Percentiles rank a stretch among this genome's conserved stretches.
These are phyloP conservation scores for Maudiozyma turicensis DNA, from an alignment of 805 yeast species.

Conservation along the genomic window DNA sequence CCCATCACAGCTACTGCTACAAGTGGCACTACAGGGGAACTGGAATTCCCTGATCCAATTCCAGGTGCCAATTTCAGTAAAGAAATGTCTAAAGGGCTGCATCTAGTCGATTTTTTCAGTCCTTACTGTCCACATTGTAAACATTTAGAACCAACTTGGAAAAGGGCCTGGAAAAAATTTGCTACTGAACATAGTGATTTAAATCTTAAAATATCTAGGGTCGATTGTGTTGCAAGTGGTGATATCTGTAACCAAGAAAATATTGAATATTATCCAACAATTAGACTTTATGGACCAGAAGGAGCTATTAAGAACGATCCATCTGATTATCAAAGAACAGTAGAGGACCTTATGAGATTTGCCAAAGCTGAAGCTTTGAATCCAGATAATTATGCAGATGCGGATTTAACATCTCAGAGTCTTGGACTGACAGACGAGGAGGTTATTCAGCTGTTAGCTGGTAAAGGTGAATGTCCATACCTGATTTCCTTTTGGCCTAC, in stretches of 20 bases:
- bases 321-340: conserved; percentile 34
- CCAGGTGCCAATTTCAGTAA: conserved; percentile 42
- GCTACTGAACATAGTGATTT: conserved; percentile 35
- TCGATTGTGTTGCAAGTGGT: conserved; percentile 78
- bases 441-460: conserved; percentile 41
- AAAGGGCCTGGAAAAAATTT: conserved; percentile 45
- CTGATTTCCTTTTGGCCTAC: conserved; percentile 63
- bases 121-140: conserved; percentile 85
- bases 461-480: conserved; percentile 39
- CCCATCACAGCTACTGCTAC: not conserved
- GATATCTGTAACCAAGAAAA: conserved; percentile 70
- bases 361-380: conserved; percentile 45
- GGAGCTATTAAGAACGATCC: conserved; percentile 43
- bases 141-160: conserved; percentile 76
- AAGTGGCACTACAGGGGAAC: conserved; percentile 1
- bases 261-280: conserved; percentile 56
- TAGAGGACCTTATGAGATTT: conserved; percentile 42
- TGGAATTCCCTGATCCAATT: conserved; percentile 40
- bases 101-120: conserved; percentile 80
- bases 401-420: conserved; percentile 36
- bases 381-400: conserved; percentile 29
- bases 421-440: conserved; percentile 32
- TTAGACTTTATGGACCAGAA: conserved; percentile 59
- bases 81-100: conserved; percentile 42
- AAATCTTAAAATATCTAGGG: conserved; percentile 53